Percentiles rank a stretch among this genome's conserved stretches.
Evolutionary conservation across 2,329 filamentous ascomycete genomes (phyloP).

Genomic region (Paramyrothecium sp.): DNA sequence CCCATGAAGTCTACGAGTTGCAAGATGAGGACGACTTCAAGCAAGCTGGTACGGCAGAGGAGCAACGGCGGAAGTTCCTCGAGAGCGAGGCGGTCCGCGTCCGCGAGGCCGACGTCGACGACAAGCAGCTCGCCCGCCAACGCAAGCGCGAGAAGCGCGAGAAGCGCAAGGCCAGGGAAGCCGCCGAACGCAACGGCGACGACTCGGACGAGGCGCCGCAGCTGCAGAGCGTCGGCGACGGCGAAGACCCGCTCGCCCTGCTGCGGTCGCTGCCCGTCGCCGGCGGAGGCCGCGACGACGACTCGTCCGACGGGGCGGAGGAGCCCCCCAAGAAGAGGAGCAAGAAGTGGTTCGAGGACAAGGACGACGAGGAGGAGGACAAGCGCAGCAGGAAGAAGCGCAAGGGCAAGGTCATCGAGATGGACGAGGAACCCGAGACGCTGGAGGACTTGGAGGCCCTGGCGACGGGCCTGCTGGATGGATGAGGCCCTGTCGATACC

Average conservation of each 20-base stretch:
- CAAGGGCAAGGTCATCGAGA: conserved; percentile 57
- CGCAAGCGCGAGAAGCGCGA: conserved; percentile 75
- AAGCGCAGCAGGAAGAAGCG: conserved; percentile 39
- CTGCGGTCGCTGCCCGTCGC: conserved; percentile 56
- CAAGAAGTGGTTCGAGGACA: conserved; percentile 79
- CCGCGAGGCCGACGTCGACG: conserved; percentile 71
- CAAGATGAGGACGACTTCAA: conserved; percentile 81
- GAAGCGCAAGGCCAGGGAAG: conserved; percentile 66
- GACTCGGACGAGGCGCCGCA: conserved; percentile 25
- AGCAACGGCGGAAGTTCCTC: conserved; percentile 75
- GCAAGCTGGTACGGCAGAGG: conserved; percentile 70
- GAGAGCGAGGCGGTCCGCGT: conserved; percentile 72
- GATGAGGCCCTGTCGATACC: conserved; percentile 29
- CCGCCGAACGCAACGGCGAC: conserved; percentile 36
- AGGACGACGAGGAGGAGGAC: conserved; percentile 47
- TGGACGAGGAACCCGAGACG: conserved; percentile 70
- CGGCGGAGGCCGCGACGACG: conserved; percentile 29
- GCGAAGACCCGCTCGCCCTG: conserved; percentile 55
- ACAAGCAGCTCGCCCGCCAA: conserved; percentile 78
- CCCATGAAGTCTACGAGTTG: conserved; percentile 85
- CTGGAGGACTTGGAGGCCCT: conserved; percentile 76
- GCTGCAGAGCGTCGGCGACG: conserved; percentile 38
- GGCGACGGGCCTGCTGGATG: conserved; percentile 68
- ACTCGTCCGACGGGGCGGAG: conserved; percentile 30
- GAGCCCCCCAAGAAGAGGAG: conserved; percentile 52